Evolutionary conservation across 257 asterid species (phyloP).

Genomic region (Solanum virginianum): DNA sequence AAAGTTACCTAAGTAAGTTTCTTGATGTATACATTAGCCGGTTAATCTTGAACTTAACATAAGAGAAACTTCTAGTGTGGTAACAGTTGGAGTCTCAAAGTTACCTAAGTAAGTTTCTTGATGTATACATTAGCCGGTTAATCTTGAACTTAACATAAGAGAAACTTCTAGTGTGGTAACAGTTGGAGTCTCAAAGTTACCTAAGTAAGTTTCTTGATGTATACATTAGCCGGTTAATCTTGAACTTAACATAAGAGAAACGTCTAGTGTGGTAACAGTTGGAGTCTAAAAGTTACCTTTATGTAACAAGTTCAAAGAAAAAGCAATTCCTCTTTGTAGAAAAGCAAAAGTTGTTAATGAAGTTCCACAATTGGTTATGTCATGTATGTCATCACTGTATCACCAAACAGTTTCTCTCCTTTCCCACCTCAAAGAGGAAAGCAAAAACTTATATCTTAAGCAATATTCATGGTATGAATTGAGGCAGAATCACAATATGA

Average conservation of each 20-base stretch:
- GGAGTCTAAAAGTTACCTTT: neutral
- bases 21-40: neutral
- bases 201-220: too few relatives aligned
- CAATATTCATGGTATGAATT: neutral
- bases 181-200: neutral
- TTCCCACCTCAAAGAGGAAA: neutral
- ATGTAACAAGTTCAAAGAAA: neutral
- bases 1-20: neutral
- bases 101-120: too few relatives aligned
- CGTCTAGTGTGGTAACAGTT: neutral
- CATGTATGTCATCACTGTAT: neutral
- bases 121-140: neutral
- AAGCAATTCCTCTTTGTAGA: neutral
- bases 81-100: neutral
- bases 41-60: neutral
- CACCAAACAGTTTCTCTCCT: neutral
- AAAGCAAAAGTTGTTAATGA: neutral
- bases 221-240: neutral
- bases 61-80: neutral
- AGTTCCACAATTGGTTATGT: neutral
- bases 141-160: neutral
- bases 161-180: neutral
- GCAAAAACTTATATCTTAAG: neutral
- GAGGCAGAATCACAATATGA: neutral
- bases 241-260: neutral